Base-by-base conservation (phyloP, 1,139 yeast genomes). In the Hansenula anomala region DNA sequence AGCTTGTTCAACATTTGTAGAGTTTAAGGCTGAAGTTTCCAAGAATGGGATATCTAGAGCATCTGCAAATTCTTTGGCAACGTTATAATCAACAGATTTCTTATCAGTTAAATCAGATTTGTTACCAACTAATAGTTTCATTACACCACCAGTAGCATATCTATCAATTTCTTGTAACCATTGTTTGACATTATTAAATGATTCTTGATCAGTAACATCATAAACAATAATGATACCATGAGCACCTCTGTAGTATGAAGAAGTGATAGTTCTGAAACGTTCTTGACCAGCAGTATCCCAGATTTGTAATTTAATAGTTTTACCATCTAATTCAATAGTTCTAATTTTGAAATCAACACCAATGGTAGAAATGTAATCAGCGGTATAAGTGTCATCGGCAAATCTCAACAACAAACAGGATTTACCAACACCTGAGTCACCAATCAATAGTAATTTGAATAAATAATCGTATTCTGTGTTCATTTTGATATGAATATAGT, bases 221-320 rank as follows among this genome's bases (percentile, higher is more conserved):
- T 92, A 92, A 39, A 92, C 98, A 54, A 92, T 92, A 58, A 92
- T 92, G 63, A 92, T 92, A 47, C 98, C 98, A 59, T 90, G 97
- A 19, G 98, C 97, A 39, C 98, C 98, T 62, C 98, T 83, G 72
- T 92, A 92, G 70, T 94, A 92, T 12, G 97, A 88, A 13, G 97
- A 87, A 11, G 98, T 94, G 68, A 92, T 92, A 42, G 98, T 92
- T 69, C 97, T 80, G 71, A 92, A 92, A 55, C 98, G 75, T 65
- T 92, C 98, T 69, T 92, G 98, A 31, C 98, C 98, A 9, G 98
- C 98, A 39, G 98, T 92, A 62, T 92, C 98, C 98, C 98, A 92
- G 60, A 92, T 90, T 68, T 92, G 98, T 57, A 94, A 75, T 70
- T 92, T 92, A 62, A 92, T 94, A 42, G 96, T 89, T 71, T 92